A percentile compares a stretch with the other conserved stretches of the same genome.
phyloP scores from a whole-genome alignment of 495 filamentous ascomycete species.

The Tuber melanosporum region DNA sequence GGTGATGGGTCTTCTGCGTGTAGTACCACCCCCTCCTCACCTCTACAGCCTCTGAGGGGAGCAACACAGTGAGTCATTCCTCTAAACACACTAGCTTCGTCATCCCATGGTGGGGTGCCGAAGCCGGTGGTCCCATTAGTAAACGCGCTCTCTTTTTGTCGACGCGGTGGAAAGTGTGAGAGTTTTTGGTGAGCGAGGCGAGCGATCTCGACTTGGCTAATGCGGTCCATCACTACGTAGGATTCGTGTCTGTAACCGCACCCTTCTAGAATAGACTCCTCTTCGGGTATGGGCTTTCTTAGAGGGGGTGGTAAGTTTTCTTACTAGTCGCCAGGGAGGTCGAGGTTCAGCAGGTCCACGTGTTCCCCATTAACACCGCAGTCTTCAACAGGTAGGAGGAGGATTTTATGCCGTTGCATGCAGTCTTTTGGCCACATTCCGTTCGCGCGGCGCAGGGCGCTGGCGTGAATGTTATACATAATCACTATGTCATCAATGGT shows the following conservation, averaged over 20 bases:
- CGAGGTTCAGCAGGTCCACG: not conserved
- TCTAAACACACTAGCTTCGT: conserved; percentile 32
- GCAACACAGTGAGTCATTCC: conserved; percentile 48
- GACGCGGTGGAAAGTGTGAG: conserved; percentile 83
- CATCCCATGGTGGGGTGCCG: conserved; percentile 40
- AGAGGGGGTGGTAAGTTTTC: conserved; percentile 47
- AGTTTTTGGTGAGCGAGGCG: conserved; percentile 71
- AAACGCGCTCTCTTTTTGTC: conserved; percentile 66
- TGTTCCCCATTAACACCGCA: conserved; percentile 75
- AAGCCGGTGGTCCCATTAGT: conserved; percentile 49
- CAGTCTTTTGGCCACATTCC: conserved; percentile 89
- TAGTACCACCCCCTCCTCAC: conserved; percentile 42
- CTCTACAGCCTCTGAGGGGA: conserved; percentile 44
- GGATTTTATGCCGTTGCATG: conserved; percentile 70
- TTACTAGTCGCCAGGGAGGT: conserved; percentile 46
- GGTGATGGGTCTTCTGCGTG: conserved; percentile 37
- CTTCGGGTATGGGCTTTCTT: conserved; percentile 24
- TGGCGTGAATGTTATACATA: conserved; percentile 73
- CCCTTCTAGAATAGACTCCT: conserved; percentile 11
- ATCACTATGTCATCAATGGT: conserved; percentile 86
- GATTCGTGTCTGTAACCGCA: conserved; percentile 30
- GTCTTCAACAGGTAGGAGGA: conserved; percentile 82
- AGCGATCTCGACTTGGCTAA: conserved; percentile 68
- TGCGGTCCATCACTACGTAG: conserved; percentile 46
- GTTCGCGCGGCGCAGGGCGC: conserved; percentile 77